Percentiles rank a stretch among this genome's conserved stretches.
phyloP scores from a whole-genome alignment of 345 rosid species.

The Melaleuca alternifolia region DNA sequence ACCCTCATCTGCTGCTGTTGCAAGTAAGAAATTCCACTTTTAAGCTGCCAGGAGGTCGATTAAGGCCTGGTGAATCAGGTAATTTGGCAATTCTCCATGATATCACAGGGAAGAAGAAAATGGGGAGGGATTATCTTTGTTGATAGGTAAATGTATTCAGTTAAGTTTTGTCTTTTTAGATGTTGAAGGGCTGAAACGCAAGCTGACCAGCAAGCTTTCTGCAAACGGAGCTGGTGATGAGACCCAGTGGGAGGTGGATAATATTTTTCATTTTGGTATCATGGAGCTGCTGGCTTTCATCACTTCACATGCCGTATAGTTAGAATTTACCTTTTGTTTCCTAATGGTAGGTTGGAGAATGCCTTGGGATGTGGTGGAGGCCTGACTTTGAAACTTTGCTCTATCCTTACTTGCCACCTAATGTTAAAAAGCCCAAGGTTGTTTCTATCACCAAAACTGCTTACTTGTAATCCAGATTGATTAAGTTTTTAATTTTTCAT shows the following conservation, averaged over 20 bases:
- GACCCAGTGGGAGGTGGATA: slow-evolving; percentile 54
- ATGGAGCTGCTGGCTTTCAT: neutral
- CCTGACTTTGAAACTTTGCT: slow-evolving; percentile 57
- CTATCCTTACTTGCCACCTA: slow-evolving; percentile 61
- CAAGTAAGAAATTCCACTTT: slow-evolving; percentile 57
- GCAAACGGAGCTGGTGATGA: slow-evolving; percentile 15
- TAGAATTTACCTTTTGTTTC: neutral
- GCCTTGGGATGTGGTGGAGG: slow-evolving; percentile 92
- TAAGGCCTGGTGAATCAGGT: slow-evolving; percentile 84
- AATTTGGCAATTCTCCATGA: neutral
- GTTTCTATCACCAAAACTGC: neutral
- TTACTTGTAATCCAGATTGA: neutral
- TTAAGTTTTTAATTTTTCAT: neutral
- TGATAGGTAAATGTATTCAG: neutral
- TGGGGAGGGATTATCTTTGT: neutral
- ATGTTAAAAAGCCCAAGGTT: slow-evolving; percentile 62
- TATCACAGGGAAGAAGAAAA: neutral
- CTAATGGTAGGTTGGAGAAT: slow-evolving; percentile 51
- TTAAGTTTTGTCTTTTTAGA: slow-evolving; percentile 19
- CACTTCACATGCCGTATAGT: neutral
- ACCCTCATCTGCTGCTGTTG: slow-evolving; percentile 71
- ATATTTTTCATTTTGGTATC: neutral
- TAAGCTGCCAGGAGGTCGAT: slow-evolving; percentile 81
- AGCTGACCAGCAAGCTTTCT: slow-evolving; percentile 63
- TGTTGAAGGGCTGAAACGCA: slow-evolving; percentile 61